Percentiles rank a stretch among this genome's conserved stretches.
Conservation (phyloP, 1,139 yeast species). For the Suhomyces taliae region DNA sequence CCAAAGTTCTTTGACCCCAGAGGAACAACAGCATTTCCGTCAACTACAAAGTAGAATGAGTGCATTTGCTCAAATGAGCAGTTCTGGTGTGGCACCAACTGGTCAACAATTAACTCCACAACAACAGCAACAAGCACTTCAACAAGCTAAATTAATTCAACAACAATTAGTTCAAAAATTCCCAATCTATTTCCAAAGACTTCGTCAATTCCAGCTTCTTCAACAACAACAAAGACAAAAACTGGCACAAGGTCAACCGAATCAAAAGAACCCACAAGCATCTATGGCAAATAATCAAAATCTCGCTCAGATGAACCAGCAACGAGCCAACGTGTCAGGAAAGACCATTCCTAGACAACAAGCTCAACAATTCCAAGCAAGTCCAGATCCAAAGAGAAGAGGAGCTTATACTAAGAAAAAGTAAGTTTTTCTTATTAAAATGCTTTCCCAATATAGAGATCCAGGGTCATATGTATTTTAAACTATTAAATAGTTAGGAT, state of each 20-base stretch:
- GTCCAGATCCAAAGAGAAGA: slow-evolving; percentile 16
- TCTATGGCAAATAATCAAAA: slow-evolving; percentile 13
- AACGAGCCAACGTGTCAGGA: slow-evolving; percentile 18
- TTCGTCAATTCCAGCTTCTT: slow-evolving; percentile 41
- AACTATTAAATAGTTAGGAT: not conserved
- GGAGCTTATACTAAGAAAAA: slow-evolving; percentile 15
- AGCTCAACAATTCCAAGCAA: slow-evolving; percentile 8
- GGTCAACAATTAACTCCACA: slow-evolving; percentile 44
- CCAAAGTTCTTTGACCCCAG: slow-evolving; percentile 42
- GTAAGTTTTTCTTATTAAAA: slow-evolving; percentile 1
- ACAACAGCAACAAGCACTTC: slow-evolving; percentile 48
- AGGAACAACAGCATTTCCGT: slow-evolving; percentile 46
- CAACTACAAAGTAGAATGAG: slow-evolving; percentile 44
- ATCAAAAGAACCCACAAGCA: slow-evolving; percentile 13
- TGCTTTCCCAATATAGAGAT: too few relatives aligned
- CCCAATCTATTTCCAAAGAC: slow-evolving; percentile 46
- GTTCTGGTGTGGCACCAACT: slow-evolving; percentile 46
- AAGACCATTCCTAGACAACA: slow-evolving; percentile 12
- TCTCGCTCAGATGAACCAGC: slow-evolving; percentile 12
- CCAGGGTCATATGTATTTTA: not conserved
- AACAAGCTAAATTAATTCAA: slow-evolving; percentile 45
- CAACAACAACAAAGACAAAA: slow-evolving; percentile 39
- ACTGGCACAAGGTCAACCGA: slow-evolving; percentile 16
- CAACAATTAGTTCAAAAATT: slow-evolving; percentile 46
- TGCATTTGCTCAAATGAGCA: slow-evolving; percentile 47